Evolutionary conservation across 2,329 filamentous ascomycete genomes (phyloP).

Genomic region (Fusarium nanum): DNA sequence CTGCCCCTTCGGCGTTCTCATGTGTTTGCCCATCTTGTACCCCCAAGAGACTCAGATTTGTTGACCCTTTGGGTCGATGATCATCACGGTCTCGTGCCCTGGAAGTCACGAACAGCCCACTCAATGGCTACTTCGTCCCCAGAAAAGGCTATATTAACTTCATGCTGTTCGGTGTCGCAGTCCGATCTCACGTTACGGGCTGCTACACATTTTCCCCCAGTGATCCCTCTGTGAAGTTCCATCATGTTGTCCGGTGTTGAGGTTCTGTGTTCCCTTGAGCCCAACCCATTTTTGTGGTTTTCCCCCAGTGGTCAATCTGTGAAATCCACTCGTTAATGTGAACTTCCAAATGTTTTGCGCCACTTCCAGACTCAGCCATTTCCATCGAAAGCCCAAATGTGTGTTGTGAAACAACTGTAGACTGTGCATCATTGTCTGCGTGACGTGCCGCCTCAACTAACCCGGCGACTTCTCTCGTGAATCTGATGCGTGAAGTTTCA

Average conservation of each 20-base stretch:
- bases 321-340: conserved; percentile 1
- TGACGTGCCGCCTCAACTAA: not conserved
- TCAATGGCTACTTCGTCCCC: not conserved
- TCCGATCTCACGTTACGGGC: not conserved
- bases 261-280: too few species aligned
- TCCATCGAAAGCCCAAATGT: not conserved
- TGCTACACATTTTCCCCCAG: not conserved
- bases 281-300: too few species aligned
- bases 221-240: not conserved
- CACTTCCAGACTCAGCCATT: conserved; percentile 16
- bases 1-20: conserved; percentile 8
- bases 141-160: not conserved
- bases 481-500: not conserved
- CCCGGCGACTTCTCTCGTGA: not conserved
- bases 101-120: not conserved
- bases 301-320: not conserved
- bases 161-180: not conserved
- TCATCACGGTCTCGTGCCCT: conserved; percentile 20
- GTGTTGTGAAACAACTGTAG: not conserved
- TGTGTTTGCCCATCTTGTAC: conserved; percentile 14
- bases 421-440: conserved; percentile 17
- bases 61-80: conserved; percentile 16
- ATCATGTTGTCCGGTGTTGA: too few species aligned
- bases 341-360: not conserved
- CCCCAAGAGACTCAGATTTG: conserved; percentile 17